Percentiles rank a stretch among this genome's conserved stretches.
Evolutionary conservation across 345 rosid genomes (phyloP).

Genomic region (Eucalyptus dawsonii): DNA sequence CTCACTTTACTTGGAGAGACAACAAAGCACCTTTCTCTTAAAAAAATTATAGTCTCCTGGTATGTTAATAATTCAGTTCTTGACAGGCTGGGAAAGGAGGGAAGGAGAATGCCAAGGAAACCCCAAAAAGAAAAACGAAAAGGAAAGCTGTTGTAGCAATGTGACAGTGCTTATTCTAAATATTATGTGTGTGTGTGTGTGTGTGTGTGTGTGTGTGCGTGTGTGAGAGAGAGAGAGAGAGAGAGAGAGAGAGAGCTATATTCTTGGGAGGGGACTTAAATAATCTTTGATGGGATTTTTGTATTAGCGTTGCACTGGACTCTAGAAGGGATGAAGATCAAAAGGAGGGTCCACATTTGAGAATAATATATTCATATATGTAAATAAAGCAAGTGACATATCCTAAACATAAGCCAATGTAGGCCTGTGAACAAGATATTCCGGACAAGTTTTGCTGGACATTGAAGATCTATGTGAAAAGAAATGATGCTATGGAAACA

Average conservation of each 20-base stretch:
- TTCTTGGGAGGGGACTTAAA: not conserved
- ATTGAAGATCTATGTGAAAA: not conserved
- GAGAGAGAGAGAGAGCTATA: not conserved
- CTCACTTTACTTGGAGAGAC: constrained; percentile 22
- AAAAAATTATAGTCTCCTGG: constrained; percentile 1
- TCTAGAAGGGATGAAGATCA: constrained; percentile 1
- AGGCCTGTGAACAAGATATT: constrained; percentile 23
- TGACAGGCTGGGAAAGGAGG: constrained; percentile 66
- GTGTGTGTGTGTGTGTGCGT: too few relatives aligned
- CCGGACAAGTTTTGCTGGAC: constrained; percentile 19
- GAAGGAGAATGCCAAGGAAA: constrained; percentile 2
- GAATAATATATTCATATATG: not conserved
- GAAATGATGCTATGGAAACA: not conserved
- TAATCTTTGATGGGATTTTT: not conserved
- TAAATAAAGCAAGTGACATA: not conserved
- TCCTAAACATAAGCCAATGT: not conserved
- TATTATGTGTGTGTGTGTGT: not conserved
- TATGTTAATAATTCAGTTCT: constrained; percentile 33
- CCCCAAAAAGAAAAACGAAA: not conserved
- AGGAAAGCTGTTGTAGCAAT: constrained; percentile 16
- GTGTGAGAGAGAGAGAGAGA: not conserved
- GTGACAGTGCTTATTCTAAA: not conserved
- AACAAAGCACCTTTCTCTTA: constrained; percentile 19
- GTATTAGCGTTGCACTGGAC: constrained; percentile 3
- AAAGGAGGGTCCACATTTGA: not conserved